Base-by-base conservation (phyloP, 345 rosid genomes). In the Heritiera littoralis region DNA sequence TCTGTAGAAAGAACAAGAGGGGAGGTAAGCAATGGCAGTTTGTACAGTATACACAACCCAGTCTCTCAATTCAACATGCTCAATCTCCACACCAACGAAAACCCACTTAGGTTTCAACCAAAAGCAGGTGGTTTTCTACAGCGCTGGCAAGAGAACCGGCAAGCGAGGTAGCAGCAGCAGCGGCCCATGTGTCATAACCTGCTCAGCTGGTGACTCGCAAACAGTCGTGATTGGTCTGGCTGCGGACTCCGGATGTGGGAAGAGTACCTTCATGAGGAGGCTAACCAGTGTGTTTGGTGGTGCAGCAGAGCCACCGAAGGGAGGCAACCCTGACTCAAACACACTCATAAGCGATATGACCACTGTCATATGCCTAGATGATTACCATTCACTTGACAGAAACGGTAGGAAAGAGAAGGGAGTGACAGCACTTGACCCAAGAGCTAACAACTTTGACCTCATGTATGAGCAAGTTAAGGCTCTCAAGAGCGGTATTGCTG, bases 401-500 rank as follows among this genome's bases (percentile, higher is more conserved):
- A 90, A 86, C 0, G 97, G 98, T 32, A 86, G 98, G 81, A 94
- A 94, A 66, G 94, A 88, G 84, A 90, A 95, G 38, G 97, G 97
- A 3, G 97, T 93, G 41, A 92, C 98, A 13, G 98, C 98, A 9
- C 89, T 95, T 72, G 98, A 95, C 87, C 98, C 98, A 7, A 87
- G 87, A 74, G 98, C 98, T 48, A 92, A 93, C 56, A 51, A 94
- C 83, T 94, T 94, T 67, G 97, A 94, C 82, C 95, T 93, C 64
- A 95, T 95, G 98, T 93, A 89, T 65, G 94, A 93, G 71, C 98
- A 95, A 81, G 97, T 93, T 45, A 95, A 95, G 82, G 98, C 94
- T 63, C 66, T 95, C 46, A 95, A 95, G 80, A 86, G 77, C 76
- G 98, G 98, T 3, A 64, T 87, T 35, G 87, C 97, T 51, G 98